Evolutionary conservation across 2,329 filamentous ascomycete genomes (phyloP).

Genomic region (Sporothrix mexicana): DNA sequence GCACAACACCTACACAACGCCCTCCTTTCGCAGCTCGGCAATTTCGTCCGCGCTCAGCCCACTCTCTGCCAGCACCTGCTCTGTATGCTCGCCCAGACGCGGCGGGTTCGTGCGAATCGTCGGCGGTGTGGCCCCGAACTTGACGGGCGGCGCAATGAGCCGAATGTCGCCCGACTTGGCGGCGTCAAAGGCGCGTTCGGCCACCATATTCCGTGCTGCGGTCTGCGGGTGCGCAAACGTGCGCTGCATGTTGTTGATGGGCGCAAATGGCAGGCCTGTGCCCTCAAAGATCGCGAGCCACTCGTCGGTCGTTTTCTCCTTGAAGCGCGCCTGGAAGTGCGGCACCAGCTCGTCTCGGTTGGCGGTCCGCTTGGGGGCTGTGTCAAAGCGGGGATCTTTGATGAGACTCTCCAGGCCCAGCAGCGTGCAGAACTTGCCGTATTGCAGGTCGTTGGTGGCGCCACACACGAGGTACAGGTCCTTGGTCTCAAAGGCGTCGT

Average conservation of each 20-base stretch:
- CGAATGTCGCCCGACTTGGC: constrained; percentile 82
- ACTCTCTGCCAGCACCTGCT: constrained; percentile 71
- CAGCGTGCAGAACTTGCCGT: constrained; percentile 22
- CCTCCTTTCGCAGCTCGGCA: not conserved
- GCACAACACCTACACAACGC: constrained; percentile 8
- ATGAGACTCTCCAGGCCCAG: constrained; percentile 21
- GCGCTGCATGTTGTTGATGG: constrained; percentile 88
- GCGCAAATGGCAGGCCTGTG: constrained; percentile 89
- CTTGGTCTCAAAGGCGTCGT: constrained; percentile 31
- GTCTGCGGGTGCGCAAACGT: constrained; percentile 87
- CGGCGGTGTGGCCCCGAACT: constrained; percentile 84
- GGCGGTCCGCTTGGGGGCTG: constrained; percentile 18
- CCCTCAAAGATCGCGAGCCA: constrained; percentile 89
- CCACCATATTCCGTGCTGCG: constrained; percentile 84
- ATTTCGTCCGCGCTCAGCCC: constrained; percentile 60
- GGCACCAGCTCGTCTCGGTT: constrained; percentile 71
- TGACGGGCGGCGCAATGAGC: constrained; percentile 91
- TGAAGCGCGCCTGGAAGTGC: constrained; percentile 76
- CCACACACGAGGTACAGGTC: constrained; percentile 30
- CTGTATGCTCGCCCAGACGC: constrained; percentile 83
- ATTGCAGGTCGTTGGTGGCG: constrained; percentile 32
- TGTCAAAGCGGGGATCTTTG: constrained; percentile 13
- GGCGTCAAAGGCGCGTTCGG: constrained; percentile 74
- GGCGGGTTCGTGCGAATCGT: constrained; percentile 81
- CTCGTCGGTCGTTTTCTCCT: constrained; percentile 79